phyloP scores from a whole-genome alignment of 2,329 filamentous ascomycete species.

The Xylariales sp. region DNA sequence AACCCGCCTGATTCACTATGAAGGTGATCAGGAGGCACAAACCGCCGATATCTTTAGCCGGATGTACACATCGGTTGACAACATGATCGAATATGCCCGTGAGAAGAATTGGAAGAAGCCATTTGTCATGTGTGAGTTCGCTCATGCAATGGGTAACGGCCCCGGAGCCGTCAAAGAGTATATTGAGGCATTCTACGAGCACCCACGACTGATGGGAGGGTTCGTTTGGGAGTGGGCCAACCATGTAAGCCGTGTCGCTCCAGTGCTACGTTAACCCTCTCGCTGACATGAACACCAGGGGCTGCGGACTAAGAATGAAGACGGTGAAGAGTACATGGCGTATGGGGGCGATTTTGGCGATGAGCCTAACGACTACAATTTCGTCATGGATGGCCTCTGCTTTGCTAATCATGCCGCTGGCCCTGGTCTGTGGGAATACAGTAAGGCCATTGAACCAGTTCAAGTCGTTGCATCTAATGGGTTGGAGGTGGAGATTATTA shows the following conservation, averaged over 20 bases:
- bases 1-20: conserved; percentile 61
- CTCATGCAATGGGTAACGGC: conserved; percentile 68
- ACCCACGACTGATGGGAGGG: conserved; percentile 57
- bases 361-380: conserved; percentile 54
- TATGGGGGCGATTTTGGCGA: conserved; percentile 62
- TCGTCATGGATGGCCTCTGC: conserved; percentile 53
- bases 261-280: background rate
- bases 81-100: conserved; percentile 33
- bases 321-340: conserved; percentile 44
- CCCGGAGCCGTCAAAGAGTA: conserved; percentile 66
- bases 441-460: conserved; percentile 56
- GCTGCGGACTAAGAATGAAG: conserved; percentile 36
- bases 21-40: conserved; percentile 53
- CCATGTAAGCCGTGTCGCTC: conserved; percentile 33
- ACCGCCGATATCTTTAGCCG: conserved; percentile 60
- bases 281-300: conserved; percentile 19
- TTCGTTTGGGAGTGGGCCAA: conserved; percentile 64
- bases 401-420: conserved; percentile 45
- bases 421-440: conserved; percentile 49
- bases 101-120: conserved; percentile 47
- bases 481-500: conserved; percentile 40
- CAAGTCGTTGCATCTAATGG: conserved; percentile 42
- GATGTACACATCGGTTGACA: conserved; percentile 58
- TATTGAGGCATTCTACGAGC: conserved; percentile 57
- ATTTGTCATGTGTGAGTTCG: conserved; percentile 51